phyloP scores from a whole-genome alignment of 2,329 filamentous ascomycete species.

The Penicillium sp. region DNA sequence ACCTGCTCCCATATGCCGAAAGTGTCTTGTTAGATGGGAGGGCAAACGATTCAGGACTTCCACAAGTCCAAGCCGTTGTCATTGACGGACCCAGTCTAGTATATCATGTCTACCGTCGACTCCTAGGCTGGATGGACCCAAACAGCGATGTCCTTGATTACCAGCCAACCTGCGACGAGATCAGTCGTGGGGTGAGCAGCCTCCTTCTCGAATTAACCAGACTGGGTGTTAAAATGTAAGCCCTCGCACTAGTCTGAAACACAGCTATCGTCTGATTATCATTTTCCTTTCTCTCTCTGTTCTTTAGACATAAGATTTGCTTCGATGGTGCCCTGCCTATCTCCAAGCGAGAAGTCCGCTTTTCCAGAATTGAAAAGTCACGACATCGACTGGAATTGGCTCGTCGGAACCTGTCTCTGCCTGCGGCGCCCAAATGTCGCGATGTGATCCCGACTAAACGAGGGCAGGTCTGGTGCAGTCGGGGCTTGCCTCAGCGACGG shows the following conservation, averaged over 20 bases:
- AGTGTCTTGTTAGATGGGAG: conserved; percentile 16
- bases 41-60: conserved; percentile 4
- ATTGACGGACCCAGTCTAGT: conserved; percentile 75
- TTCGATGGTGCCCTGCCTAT: conserved; percentile 76
- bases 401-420: conserved; percentile 22
- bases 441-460: conserved; percentile 13
- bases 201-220: conserved; percentile 56
- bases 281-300: background rate
- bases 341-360: conserved; percentile 55
- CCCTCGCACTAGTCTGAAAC: background rate
- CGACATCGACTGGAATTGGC: conserved; percentile 50
- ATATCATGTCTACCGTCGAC: conserved; percentile 59
- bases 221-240: conserved; percentile 56
- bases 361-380: conserved; percentile 51
- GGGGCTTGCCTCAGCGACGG: conserved; percentile 20
- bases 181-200: conserved; percentile 50
- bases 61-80: conserved; percentile 33
- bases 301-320: conserved; percentile 58
- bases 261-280: background rate
- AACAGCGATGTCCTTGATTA: conserved; percentile 43
- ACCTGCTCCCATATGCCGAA: conserved; percentile 27
- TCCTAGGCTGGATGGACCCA: conserved; percentile 36
- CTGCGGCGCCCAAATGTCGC: conserved; percentile 3
- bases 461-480: conserved; percentile 23
- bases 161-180: conserved; percentile 54